A percentile compares a stretch with the other conserved stretches of the same genome.
phyloP scores from a whole-genome alignment of 352 stramenopile species.

The Phytophthora cactorum region DNA sequence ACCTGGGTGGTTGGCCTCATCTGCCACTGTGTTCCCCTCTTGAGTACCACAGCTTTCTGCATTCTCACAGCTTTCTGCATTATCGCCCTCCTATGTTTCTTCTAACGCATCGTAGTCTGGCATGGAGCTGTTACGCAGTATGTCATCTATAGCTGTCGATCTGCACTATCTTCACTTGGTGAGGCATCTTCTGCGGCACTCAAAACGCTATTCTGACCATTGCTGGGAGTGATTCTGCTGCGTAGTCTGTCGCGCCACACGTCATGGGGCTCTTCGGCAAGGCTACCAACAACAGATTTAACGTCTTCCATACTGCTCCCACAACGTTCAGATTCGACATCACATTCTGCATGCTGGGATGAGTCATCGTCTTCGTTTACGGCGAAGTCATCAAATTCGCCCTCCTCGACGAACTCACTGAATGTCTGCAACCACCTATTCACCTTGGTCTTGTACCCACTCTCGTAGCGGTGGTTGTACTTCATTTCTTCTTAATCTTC shows the following conservation, averaged over 20 bases:
- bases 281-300: no score
- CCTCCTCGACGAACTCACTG: not conserved
- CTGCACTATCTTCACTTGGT: not conserved
- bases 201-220: no score
- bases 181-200: no score
- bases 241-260: no score
- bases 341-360: no score
- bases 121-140: not conserved
- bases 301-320: no score
- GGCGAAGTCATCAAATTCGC: not conserved
- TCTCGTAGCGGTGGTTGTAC: not conserved
- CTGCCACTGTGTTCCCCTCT: no score
- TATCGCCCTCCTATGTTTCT: slow-evolving; percentile 1
- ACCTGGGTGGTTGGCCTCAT: no score
- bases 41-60: no score
- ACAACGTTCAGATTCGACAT: no score
- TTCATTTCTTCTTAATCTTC: slow-evolving; percentile 4
- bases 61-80: not conserved
- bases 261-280: no score
- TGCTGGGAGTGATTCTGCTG: no score
- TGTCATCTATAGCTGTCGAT: not conserved
- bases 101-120: not conserved
- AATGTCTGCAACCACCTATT: not conserved
- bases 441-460: not conserved
- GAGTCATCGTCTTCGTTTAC: not conserved